Conservation (phyloP, 2,329 filamentous ascomycete species). For the Elsinoe necatrix region DNA sequence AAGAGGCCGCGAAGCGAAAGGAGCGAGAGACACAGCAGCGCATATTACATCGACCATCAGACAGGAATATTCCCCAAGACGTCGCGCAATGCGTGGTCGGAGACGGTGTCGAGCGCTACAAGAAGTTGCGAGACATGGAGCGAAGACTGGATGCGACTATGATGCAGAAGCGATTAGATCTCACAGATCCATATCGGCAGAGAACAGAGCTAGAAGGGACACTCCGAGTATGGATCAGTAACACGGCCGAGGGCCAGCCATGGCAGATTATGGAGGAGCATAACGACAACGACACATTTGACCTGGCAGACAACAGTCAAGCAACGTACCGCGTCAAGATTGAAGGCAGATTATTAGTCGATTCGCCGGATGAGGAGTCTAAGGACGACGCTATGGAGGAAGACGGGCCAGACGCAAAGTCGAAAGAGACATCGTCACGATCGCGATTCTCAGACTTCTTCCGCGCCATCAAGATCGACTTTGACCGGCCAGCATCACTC, state of each 20-base stretch:
- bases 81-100: conserved; percentile 69
- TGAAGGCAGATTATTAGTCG: conserved; percentile 69
- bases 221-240: conserved; percentile 87
- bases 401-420: conserved; percentile 36
- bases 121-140: conserved; percentile 76
- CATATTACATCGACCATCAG: conserved; percentile 80
- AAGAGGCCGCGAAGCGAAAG: conserved; percentile 35
- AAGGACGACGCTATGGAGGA: conserved; percentile 54
- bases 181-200: conserved; percentile 59
- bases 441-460: conserved; percentile 69
- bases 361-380: conserved; percentile 43
- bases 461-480: conserved; percentile 62
- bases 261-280: conserved; percentile 65
- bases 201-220: conserved; percentile 51
- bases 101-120: conserved; percentile 74
- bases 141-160: conserved; percentile 83
- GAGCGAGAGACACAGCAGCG: conserved; percentile 65
- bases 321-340: conserved; percentile 86
- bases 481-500: conserved; percentile 51
- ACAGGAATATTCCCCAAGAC: conserved; percentile 88
- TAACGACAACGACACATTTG: conserved; percentile 62
- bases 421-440: conserved; percentile 41
- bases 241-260: conserved; percentile 86
- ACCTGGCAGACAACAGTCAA: conserved; percentile 68
- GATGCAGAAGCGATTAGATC: conserved; percentile 86